A percentile compares a stretch with the other conserved stretches of the same genome.
Evolutionary conservation across 2,329 filamentous ascomycete genomes (phyloP).

Genomic region (Neospermospora avenae): DNA sequence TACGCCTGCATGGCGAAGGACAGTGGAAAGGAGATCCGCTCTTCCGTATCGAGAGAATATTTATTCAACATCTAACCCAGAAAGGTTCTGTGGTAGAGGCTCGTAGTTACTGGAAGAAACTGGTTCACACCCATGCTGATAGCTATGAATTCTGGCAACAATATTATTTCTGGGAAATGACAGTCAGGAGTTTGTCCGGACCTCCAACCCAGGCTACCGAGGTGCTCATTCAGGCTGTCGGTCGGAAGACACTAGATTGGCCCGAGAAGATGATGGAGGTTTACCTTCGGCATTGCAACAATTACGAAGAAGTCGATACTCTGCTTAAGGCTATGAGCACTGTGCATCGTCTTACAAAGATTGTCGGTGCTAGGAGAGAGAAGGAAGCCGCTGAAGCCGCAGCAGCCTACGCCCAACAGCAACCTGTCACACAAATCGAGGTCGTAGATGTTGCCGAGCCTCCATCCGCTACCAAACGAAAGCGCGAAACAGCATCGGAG

Average conservation of each 20-base stretch:
- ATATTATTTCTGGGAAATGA: slow-evolving; percentile 90
- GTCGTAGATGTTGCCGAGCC: slow-evolving; percentile 28
- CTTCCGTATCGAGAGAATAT: slow-evolving; percentile 85
- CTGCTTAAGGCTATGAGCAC: slow-evolving; percentile 72
- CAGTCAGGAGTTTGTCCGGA: slow-evolving; percentile 37
- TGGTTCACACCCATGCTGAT: slow-evolving; percentile 66
- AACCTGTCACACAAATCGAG: slow-evolving; percentile 32
- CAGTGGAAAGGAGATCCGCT: slow-evolving; percentile 83
- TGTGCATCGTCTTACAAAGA: slow-evolving; percentile 65
- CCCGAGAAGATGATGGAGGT: slow-evolving; percentile 73
- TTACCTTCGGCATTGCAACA: slow-evolving; percentile 78
- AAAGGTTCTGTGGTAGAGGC: slow-evolving; percentile 75
- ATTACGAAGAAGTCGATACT: slow-evolving; percentile 77
- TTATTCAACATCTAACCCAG: slow-evolving; percentile 87
- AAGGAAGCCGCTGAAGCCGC: slow-evolving; percentile 61
- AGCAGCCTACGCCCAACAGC: slow-evolving; percentile 45
- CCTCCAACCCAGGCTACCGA: slow-evolving; percentile 72
- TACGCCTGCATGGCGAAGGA: slow-evolving; percentile 68
- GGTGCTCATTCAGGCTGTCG: slow-evolving; percentile 69
- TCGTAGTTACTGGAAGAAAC: slow-evolving; percentile 70
- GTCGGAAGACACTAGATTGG: slow-evolving; percentile 64
- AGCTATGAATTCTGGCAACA: slow-evolving; percentile 92
- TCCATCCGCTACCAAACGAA: slow-evolving; percentile 58
- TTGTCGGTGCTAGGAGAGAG: slow-evolving; percentile 60
- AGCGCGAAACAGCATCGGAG: slow-evolving; percentile 60